phyloP scores from a whole-genome alignment of 441 rosid genomes.

The Gossypium gossypioides region DNA sequence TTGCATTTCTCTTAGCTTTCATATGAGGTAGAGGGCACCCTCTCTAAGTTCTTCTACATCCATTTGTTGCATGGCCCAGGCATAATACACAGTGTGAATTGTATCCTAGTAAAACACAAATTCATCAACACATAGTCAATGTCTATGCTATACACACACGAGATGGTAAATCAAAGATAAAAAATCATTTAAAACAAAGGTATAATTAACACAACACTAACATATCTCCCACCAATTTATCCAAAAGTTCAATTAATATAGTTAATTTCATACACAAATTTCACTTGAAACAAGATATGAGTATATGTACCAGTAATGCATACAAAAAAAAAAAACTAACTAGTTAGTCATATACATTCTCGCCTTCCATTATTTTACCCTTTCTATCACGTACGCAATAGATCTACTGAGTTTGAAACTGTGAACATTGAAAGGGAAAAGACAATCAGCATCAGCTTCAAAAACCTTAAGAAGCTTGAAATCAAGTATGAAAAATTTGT shows the following conservation, averaged over 20 bases:
- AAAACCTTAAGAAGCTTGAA: background rate
- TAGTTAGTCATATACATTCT: constrained; percentile 37
- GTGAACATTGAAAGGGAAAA: constrained; percentile 12
- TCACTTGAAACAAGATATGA: background rate
- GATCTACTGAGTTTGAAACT: constrained; percentile 87
- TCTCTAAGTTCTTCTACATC: constrained; percentile 69
- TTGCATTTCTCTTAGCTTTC: constrained; percentile 67
- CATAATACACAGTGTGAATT: constrained; percentile 64
- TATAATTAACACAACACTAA: background rate
- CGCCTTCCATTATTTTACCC: constrained; percentile 72
- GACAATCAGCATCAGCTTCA: background rate
- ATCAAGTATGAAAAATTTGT: background rate
- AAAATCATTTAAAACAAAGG: background rate
- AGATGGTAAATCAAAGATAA: background rate
- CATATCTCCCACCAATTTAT: background rate
- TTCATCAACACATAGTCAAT: background rate
- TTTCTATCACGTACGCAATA: constrained; percentile 59
- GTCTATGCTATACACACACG: background rate
- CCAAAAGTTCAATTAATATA: background rate
- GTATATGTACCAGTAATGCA: background rate
- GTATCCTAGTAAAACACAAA: constrained; percentile 47
- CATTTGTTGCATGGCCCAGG: constrained; percentile 93
- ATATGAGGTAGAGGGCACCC: constrained; percentile 68
- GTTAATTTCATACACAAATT: background rate
- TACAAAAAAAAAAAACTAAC: background rate